These are phyloP conservation scores for Halenospora varia DNA, from an alignment of 495 filamentous ascomycete species.

Conservation along the genomic window DNA sequence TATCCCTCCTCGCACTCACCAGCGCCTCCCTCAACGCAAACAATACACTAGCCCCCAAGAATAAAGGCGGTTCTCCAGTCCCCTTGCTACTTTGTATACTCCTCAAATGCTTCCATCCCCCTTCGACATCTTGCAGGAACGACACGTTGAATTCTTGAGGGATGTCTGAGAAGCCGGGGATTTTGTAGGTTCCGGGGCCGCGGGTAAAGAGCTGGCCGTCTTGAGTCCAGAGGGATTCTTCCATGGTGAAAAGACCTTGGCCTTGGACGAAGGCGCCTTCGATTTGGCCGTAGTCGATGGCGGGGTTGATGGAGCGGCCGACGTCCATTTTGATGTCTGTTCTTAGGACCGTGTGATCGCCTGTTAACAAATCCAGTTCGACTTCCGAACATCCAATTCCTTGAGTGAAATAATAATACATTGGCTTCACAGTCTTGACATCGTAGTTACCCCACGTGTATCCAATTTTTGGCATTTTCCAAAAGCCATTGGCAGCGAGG, in stretches of 20 bases:
- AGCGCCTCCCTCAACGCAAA: constrained; percentile 89
- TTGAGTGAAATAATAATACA: constrained; percentile 99
- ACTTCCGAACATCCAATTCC: constrained; percentile 88
- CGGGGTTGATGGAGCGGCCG: constrained; percentile 88
- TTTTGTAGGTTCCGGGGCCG: constrained; percentile 90
- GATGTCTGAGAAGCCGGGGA: constrained; percentile 94
- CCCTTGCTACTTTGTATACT: constrained; percentile 88
- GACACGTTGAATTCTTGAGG: constrained; percentile 91
- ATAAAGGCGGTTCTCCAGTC: constrained; percentile 88
- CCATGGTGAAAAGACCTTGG: constrained; percentile 92
- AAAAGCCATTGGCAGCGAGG: constrained; percentile 90
- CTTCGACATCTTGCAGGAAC: constrained; percentile 83
- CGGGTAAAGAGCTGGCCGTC: constrained; percentile 70
- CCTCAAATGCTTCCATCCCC: constrained; percentile 92
- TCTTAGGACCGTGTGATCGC: constrained; percentile 85
- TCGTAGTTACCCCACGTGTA: constrained; percentile 85
- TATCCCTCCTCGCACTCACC: constrained; percentile 66
- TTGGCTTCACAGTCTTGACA: too few relatives aligned
- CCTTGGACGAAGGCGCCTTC: constrained; percentile 95
- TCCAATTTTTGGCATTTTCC: constrained; percentile 97
- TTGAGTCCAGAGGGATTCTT: constrained; percentile 88
- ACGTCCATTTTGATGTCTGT: constrained; percentile 99
- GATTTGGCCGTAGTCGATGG: constrained; percentile 97
- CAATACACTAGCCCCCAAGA: constrained; percentile 90
- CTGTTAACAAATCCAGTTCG: constrained; percentile 90